Conservation (phyloP, 164 flowering plant species). For the Brasenia schreberi region DNA sequence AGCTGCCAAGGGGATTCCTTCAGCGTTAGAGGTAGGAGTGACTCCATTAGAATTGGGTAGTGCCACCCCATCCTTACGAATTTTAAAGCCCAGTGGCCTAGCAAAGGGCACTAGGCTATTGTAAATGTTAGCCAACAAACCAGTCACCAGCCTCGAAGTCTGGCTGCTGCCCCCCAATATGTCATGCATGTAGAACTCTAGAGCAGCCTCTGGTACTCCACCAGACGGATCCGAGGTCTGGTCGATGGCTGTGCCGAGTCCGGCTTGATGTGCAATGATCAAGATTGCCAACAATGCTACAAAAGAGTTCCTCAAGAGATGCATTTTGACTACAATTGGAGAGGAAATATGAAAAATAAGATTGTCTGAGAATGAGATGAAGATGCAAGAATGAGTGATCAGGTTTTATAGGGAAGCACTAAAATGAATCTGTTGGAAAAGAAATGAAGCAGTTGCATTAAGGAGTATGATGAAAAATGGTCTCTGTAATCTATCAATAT, state of each 20-base stretch:
- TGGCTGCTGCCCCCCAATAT: slow-evolving; percentile 77
- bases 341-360: no score
- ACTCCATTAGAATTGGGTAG: slow-evolving; percentile 79
- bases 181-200: slow-evolving; percentile 80
- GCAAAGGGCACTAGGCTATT: slow-evolving; percentile 85
- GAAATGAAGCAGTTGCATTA: no score
- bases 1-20: slow-evolving; percentile 65
- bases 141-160: slow-evolving; percentile 75
- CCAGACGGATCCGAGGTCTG: slow-evolving; percentile 2
- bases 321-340: no score
- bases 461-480: no score
- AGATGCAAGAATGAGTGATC: no score
- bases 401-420: no score
- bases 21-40: slow-evolving; percentile 49
- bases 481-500: no score
- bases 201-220: slow-evolving; percentile 14
- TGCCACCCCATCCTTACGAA: slow-evolving; percentile 47
- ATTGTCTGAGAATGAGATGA: no score
- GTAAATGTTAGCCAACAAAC: slow-evolving; percentile 75
- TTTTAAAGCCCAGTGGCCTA: slow-evolving; percentile 52
- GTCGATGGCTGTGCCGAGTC: slow-evolving; percentile 8
- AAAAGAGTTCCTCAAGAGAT: no score
- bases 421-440: no score
- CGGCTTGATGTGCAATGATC: not conserved
- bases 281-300: no score